These are phyloP conservation scores for Davidsoniella virescens DNA, from an alignment of 2,329 filamentous ascomycete species.

Conservation along the genomic window DNA sequence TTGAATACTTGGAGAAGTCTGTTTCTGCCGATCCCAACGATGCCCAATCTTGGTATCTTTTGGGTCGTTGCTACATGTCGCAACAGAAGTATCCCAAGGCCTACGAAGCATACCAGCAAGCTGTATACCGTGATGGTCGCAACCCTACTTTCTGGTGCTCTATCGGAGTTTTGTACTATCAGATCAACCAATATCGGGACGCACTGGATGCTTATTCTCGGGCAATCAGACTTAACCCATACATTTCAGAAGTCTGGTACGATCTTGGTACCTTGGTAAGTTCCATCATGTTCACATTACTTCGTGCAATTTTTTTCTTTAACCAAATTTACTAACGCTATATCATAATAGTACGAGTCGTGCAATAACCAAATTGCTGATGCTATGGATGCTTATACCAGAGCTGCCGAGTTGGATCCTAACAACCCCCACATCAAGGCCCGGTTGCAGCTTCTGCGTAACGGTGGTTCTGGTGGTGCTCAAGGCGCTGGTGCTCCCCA, in stretches of 20 bases:
- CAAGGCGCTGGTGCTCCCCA: slow-evolving; percentile 57
- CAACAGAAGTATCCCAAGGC: slow-evolving; percentile 98
- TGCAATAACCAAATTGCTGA: slow-evolving; percentile 98
- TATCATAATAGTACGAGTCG: slow-evolving; percentile 60
- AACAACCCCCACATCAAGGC: slow-evolving; percentile 92
- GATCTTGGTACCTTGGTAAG: slow-evolving; percentile 86
- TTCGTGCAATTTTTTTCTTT: slow-evolving; percentile 18
- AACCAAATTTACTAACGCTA: slow-evolving; percentile 1
- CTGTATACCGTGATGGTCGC: slow-evolving; percentile 90
- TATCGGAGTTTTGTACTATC: slow-evolving; percentile 96
- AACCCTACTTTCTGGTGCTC: slow-evolving; percentile 99
- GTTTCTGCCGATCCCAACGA: slow-evolving; percentile 85
- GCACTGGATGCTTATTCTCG: slow-evolving; percentile 94
- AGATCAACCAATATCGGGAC: slow-evolving; percentile 98
- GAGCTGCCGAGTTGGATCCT: slow-evolving; percentile 87
- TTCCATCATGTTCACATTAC: slow-evolving; percentile 17
- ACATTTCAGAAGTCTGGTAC: slow-evolving; percentile 99
- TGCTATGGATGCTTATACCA: slow-evolving; percentile 86
- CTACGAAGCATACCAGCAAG: slow-evolving; percentile 96
- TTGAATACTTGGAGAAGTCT: slow-evolving; percentile 94
- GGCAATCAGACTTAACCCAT: slow-evolving; percentile 89
- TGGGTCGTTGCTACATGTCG: slow-evolving; percentile 97
- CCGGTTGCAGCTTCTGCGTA: slow-evolving; percentile 74
- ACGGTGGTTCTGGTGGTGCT: slow-evolving; percentile 56
- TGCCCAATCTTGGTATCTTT: slow-evolving; percentile 95